Evolutionary conservation across 2,329 filamentous ascomycete genomes (phyloP).

Genomic region (Scedosporium minutisporum): DNA sequence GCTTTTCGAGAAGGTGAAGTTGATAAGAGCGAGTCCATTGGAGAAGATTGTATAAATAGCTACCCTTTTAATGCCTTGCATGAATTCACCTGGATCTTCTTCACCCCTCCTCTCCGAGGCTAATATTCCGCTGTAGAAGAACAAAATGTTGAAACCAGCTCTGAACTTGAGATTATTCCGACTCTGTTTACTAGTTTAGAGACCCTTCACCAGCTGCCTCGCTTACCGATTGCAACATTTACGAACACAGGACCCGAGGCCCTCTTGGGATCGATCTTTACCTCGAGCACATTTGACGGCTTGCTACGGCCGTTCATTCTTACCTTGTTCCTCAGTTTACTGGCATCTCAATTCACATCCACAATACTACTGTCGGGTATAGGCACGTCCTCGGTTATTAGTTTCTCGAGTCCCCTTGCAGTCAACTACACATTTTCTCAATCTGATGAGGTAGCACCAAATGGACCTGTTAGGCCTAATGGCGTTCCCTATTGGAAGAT

Average conservation of each 20-base stretch:
- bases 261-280: not conserved
- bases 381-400: not conserved
- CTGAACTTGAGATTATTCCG: no score
- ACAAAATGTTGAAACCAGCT: no score
- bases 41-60: no score
- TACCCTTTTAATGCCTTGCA: no score
- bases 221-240: not conserved
- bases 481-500: not conserved
- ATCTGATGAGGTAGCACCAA: not conserved
- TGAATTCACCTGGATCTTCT: no score
- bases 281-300: not conserved
- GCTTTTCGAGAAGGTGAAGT: slow-evolving; percentile 57
- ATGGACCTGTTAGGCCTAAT: not conserved
- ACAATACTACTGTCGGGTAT: not conserved
- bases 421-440: not conserved
- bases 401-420: not conserved
- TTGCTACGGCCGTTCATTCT: not conserved
- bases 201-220: not conserved
- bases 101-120: no score
- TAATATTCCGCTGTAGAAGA: no score
- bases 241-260: not conserved
- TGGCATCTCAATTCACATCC: not conserved
- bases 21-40: not conserved
- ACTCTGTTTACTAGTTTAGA: no score
- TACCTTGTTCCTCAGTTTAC: not conserved